Percentiles rank a stretch among this genome's conserved stretches.
phyloP scores from a whole-genome alignment of 306 rosid species.

The Trichosanthes cucumerina region DNA sequence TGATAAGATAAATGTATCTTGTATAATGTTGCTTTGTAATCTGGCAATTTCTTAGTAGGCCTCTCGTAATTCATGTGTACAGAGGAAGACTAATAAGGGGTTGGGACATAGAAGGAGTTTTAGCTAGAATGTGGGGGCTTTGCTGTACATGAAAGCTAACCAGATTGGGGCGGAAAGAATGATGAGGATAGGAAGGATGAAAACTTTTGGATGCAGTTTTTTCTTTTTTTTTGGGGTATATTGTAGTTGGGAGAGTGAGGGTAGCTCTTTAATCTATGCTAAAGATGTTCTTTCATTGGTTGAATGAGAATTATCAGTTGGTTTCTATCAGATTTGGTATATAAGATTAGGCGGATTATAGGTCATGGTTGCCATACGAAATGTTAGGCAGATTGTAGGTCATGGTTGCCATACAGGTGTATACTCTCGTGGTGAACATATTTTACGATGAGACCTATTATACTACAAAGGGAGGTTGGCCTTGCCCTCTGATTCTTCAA shows the following conservation, averaged over 20 bases:
- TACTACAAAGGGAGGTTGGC: too few relatives aligned
- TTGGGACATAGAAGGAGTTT: background rate
- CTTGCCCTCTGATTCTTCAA: too few relatives aligned
- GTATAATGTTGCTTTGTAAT: background rate
- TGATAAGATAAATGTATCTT: background rate
- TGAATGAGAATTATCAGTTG: too few relatives aligned
- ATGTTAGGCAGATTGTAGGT: too few relatives aligned
- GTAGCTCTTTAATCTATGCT: background rate
- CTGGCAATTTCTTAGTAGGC: background rate
- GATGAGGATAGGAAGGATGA: background rate
- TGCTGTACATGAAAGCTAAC: background rate
- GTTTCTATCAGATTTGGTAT: too few relatives aligned
- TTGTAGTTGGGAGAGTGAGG: background rate
- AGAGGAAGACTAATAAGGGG: background rate
- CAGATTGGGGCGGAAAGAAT: background rate
- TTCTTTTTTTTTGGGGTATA: background rate
- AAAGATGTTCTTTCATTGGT: background rate
- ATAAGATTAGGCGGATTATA: too few relatives aligned
- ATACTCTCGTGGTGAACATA: too few relatives aligned
- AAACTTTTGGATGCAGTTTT: background rate
- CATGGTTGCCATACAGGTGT: too few relatives aligned
- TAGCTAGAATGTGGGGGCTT: background rate
- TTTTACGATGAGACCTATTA: too few relatives aligned
- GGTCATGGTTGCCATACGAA: too few relatives aligned
- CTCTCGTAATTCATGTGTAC: background rate